Evolutionary conservation across 78 protist genomes (phyloP).

Genomic region (Cavenderia fasciculata): DNA sequence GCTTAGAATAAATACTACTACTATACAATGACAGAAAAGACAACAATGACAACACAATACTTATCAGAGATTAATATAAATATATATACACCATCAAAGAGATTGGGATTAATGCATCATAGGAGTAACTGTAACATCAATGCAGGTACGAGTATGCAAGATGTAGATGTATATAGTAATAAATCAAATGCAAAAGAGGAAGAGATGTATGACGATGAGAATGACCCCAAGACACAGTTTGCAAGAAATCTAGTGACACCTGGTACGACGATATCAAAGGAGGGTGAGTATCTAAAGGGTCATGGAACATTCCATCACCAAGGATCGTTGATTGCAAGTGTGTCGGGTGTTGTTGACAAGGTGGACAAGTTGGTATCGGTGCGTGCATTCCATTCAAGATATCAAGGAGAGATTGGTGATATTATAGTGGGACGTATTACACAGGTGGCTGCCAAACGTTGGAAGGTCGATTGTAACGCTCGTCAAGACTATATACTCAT

Average conservation of each 20-base stretch:
- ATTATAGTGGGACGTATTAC: conserved; percentile 89
- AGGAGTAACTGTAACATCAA: not conserved
- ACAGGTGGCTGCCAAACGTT: conserved; percentile 79
- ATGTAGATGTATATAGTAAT: not conserved
- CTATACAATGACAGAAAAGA: not conserved
- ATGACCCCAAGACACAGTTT: not conserved
- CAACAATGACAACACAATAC: not conserved
- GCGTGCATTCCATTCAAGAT: conserved; percentile 80
- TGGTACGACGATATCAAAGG: conserved; percentile 69
- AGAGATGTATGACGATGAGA: not conserved
- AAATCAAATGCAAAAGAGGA: not conserved
- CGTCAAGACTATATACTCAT: conserved; percentile 79
- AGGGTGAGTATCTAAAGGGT: conserved; percentile 74
- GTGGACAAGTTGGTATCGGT: conserved; percentile 86
- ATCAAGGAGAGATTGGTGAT: conserved; percentile 91
- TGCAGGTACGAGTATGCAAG: not conserved
- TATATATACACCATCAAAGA: conserved; percentile 67
- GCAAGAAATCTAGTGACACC: conserved; percentile 36
- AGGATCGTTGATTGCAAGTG: conserved; percentile 37
- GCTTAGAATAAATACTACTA: too few relatives aligned
- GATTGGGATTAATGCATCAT: conserved; percentile 38
- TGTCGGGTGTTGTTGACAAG: conserved; percentile 89
- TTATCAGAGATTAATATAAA: conserved; percentile 59
- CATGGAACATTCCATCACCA: conserved; percentile 73
- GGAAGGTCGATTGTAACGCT: conserved; percentile 88